Evolutionary conservation across 352 stramenopile species (phyloP), one percentile per base, ranked within the genome.

Genomic region (Lagenidium sp.): DNA sequence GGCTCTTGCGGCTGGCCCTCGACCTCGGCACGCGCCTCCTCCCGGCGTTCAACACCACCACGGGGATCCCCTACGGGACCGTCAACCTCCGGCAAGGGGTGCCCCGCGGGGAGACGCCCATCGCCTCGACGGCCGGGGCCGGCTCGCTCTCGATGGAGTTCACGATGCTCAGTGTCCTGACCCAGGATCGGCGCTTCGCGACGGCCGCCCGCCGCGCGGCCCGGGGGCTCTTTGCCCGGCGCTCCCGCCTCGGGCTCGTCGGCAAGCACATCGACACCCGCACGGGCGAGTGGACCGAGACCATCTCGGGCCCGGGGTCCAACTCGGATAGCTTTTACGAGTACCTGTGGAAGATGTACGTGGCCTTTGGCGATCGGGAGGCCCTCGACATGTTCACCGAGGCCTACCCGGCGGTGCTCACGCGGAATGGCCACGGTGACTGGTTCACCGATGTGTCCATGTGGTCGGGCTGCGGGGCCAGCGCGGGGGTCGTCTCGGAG

Each of bases 261-360:
- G 96, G 96, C 28, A 98, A 98, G 47, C 95, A 98, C 62, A 97
- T 99, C 44, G 81, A 98, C 63, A 89, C 89, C 5, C 57, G 79
- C 12, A 93, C 53, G 10, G 94, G 94, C 19, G 72, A 89, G 2
- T 93, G 81, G 81, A 89, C 70, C 22, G 81, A 93, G 53, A 76
- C 63, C 1, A 45, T 70, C 0, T 89, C 80, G 0, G 89, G 90
- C 18, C 67, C 92, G 6, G 93, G 92, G 6, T 85, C 79, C 7
- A 98, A 98, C 57, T 95, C 91, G 4, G 96, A 99, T 64, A 97
- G 83, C 31, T 99, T 99, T 53, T 98, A 98, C 65, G 96, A 99
- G 67, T 98, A 98, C 50, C 61, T 98, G 13, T 57, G 98, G 36
- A 99, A 99, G 62, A 95, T 96, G 62, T 97, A 98, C 57, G 73